Evolutionary conservation across 768 basidiomycete genomes (phyloP).

Genomic region (Lentinula lateritia): DNA sequence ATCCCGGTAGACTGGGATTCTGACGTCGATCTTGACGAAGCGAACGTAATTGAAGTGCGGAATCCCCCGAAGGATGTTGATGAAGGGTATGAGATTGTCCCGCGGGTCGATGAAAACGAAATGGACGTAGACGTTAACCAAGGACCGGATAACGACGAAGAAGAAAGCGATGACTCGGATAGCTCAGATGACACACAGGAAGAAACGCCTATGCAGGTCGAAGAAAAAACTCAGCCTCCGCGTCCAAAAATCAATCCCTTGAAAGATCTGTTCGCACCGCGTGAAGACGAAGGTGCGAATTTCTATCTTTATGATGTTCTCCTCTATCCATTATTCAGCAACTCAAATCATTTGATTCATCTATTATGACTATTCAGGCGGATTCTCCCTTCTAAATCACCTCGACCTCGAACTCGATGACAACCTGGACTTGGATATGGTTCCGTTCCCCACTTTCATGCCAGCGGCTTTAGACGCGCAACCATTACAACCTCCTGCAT

Average conservation of each 20-base stretch:
- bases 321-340: neutral
- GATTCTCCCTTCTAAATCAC: conserved; percentile 73
- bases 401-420: conserved; percentile 70
- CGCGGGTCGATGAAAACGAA: neutral
- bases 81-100: conserved; percentile 9
- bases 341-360: neutral
- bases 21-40: conserved; percentile 6
- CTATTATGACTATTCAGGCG: conserved; percentile 29
- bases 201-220: neutral
- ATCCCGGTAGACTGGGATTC: conserved; percentile 5
- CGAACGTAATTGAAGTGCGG: neutral
- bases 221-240: neutral
- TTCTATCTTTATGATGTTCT: neutral
- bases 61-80: conserved; percentile 6
- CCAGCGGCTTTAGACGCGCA: conserved; percentile 7
- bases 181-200: neutral
- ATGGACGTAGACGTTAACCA: neutral
- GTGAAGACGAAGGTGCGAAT: conserved; percentile 57
- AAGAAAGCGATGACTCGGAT: neutral
- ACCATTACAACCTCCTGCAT: conserved; percentile 6
- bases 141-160: neutral
- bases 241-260: conserved; percentile 30
- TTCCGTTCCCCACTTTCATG: conserved; percentile 14
- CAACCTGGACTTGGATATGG: conserved; percentile 28
- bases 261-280: conserved; percentile 71